Evolutionary conservation across 768 basidiomycete genomes (phyloP), one percentile per base, ranked within the genome.

Genomic region (Cubamyces lactineus): DNA sequence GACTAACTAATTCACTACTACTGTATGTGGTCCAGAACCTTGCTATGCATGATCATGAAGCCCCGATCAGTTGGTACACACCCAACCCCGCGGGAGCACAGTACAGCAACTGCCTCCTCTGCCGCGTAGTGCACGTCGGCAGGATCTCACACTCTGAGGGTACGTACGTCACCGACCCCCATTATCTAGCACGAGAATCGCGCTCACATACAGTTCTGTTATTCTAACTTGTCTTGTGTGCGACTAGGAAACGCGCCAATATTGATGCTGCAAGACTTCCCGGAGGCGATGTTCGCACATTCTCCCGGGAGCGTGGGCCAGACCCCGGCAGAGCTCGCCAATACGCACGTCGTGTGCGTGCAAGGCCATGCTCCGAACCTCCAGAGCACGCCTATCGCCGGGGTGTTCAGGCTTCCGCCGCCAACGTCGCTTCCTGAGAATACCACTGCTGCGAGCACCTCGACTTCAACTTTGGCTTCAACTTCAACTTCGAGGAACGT

Each of bases 81-180:
- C 26, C 26, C 17, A 19, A 3, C n/a, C n/a, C 16, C 40, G 1
- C 2, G 2, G n/a, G 30, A 5, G 11, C 54, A 2, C 16, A 19
- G 40, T 56, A 56, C 45, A 21, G 24, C 43, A 24, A 16, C n/a
- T 56, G 54, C 43, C 30, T 24, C 12, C 43, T 56, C 15, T 56
- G 54, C 43, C 9, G 40, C 30, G 54, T 56, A 26, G 17, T 56
- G 6, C 54, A 56, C 45, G 4, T 47, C 28, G 54, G 24, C 54
- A 34, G 43, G 43, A 16, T 56, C 54, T 19, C 45, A 1, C 19
- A 12, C 8, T 12, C 13, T 45, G 5, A 8, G 47, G 54, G 54
- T 39, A 13, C 5, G 43, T 46, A 7, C 13, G 21, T 21, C 19
- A 6, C 3, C 17, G 7, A 17, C 12, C 30, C n/a, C 34, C 50